Percentiles rank a stretch among this genome's conserved stretches.
Evolutionary conservation across 805 yeast species (phyloP).

Genomic region (Lachancea fermentati): DNA sequence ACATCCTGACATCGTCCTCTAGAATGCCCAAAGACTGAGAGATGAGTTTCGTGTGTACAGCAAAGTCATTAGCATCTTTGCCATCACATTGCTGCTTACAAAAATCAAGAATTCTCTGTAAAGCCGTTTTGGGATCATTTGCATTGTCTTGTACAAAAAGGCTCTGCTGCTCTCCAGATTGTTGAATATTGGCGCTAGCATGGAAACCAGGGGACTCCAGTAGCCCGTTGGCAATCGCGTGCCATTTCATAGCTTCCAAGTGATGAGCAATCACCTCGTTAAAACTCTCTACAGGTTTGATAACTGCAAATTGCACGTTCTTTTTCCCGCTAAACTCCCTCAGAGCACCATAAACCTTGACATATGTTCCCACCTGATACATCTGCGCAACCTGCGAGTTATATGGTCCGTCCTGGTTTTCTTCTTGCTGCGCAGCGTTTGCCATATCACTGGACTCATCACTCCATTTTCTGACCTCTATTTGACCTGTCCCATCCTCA

Average conservation of each 20-base stretch:
- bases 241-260: conserved; percentile 55
- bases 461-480: conserved; percentile 62
- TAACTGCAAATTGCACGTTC: conserved; percentile 57
- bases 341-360: conserved; percentile 51
- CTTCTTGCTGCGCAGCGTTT: conserved; percentile 28
- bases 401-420: conserved; percentile 14
- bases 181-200: conserved; percentile 20
- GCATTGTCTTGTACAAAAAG: conserved; percentile 42
- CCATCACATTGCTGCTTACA: conserved; percentile 41
- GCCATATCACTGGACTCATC: conserved; percentile 35
- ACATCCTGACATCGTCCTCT: conserved; percentile 43
- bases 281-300: conserved; percentile 52
- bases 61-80: conserved; percentile 53
- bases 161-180: conserved; percentile 22
- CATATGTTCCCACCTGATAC: conserved; percentile 48
- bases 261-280: conserved; percentile 67
- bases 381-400: conserved; percentile 33
- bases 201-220: conserved; percentile 14
- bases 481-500: conserved; percentile 76
- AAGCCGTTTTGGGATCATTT: conserved; percentile 27
- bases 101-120: conserved; percentile 44
- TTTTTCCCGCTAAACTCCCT: conserved; percentile 60
- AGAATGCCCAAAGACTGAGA: conserved; percentile 49
- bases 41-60: conserved; percentile 63
- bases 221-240: conserved; percentile 51